A percentile compares a stretch with the other conserved stretches of the same genome.
Conservation (phyloP, 2,329 filamentous ascomycete species). For the Calonectria pteridis region DNA sequence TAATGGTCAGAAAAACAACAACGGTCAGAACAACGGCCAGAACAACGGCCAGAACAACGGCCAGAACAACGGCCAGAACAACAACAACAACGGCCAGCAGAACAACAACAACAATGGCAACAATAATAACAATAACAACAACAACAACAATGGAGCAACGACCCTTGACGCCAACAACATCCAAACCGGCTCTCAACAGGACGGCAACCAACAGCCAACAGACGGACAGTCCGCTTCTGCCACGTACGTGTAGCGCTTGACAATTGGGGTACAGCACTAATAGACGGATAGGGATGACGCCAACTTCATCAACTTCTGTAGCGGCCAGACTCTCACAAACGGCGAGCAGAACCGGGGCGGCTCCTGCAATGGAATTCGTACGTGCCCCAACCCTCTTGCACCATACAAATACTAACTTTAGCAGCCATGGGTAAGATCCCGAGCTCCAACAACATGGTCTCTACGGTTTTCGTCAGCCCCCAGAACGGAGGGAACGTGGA, state of each 20-base stretch:
- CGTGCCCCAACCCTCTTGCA: slow-evolving; percentile 43
- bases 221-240: slow-evolving; percentile 64
- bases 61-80: slow-evolving; percentile 30
- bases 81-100: neutral
- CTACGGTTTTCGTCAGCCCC: slow-evolving; percentile 66
- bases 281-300: slow-evolving; percentile 60
- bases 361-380: slow-evolving; percentile 74
- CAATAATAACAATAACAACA: slow-evolving; percentile 37
- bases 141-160: slow-evolving; percentile 48
- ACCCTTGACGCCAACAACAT: slow-evolving; percentile 57
- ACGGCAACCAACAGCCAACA: slow-evolving; percentile 59
- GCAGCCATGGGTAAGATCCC: slow-evolving; percentile 72
- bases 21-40: slow-evolving; percentile 11
- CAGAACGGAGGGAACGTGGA: slow-evolving; percentile 62
- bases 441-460: slow-evolving; percentile 67
- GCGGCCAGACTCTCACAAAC: slow-evolving; percentile 68
- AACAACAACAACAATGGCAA: slow-evolving; percentile 39
- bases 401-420: slow-evolving; percentile 31
- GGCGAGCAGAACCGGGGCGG: slow-evolving; percentile 68
- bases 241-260: slow-evolving; percentile 56
- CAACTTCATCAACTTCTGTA: slow-evolving; percentile 76
- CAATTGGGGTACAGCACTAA: slow-evolving; percentile 18
- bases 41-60: slow-evolving; percentile 42
- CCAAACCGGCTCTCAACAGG: slow-evolving; percentile 62
- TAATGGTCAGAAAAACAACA: slow-evolving; percentile 37